Percentiles rank a stretch among this genome's conserved stretches.
These are phyloP conservation scores for Phytophthora pluvialis DNA, from an alignment of 352 stramenopile species.

Conservation along the genomic window DNA sequence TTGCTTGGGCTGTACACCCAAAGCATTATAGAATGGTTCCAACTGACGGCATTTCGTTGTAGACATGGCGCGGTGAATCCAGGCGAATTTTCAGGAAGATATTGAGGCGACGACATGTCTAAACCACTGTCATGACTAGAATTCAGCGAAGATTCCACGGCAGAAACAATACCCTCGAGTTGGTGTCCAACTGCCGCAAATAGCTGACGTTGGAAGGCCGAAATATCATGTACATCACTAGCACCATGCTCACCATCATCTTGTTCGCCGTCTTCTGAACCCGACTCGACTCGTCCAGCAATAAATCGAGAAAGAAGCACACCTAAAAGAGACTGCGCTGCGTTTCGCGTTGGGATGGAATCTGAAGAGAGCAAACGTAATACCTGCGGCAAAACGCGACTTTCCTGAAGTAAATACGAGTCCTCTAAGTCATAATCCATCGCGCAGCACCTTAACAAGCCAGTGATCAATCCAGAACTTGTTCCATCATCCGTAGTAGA, in stretches of 20 bases:
- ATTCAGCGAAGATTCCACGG: conserved; percentile 20
- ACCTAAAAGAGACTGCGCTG: conserved; percentile 62
- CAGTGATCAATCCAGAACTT: conserved; percentile 44
- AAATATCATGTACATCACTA: conserved; percentile 42
- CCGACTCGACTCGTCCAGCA: conserved; percentile 34
- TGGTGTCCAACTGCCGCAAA: conserved; percentile 74
- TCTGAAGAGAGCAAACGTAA: conserved; percentile 60
- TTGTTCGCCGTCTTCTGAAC: conserved; percentile 12
- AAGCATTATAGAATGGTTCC: conserved; percentile 83
- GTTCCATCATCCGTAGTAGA: conserved; percentile 28
- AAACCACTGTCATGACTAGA: conserved; percentile 1
- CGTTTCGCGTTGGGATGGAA: conserved; percentile 46
- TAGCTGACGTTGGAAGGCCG: conserved; percentile 69
- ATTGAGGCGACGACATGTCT: conserved; percentile 26
- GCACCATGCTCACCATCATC: conserved; percentile 6
- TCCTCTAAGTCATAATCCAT: conserved; percentile 85
- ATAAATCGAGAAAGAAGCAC: conserved; percentile 74
- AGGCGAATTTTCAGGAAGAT: conserved; percentile 47
- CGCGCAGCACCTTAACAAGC: conserved; percentile 58
- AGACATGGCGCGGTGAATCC: conserved; percentile 48
- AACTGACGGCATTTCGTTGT: conserved; percentile 44
- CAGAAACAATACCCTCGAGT: conserved; percentile 55
- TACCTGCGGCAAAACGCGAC: conserved; percentile 58
- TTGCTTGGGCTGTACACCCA: conserved; percentile 68
- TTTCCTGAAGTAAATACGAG: conserved; percentile 72